Conservation (phyloP, 2,329 filamentous ascomycete species). For the Verticillium zaregamsianum region DNA sequence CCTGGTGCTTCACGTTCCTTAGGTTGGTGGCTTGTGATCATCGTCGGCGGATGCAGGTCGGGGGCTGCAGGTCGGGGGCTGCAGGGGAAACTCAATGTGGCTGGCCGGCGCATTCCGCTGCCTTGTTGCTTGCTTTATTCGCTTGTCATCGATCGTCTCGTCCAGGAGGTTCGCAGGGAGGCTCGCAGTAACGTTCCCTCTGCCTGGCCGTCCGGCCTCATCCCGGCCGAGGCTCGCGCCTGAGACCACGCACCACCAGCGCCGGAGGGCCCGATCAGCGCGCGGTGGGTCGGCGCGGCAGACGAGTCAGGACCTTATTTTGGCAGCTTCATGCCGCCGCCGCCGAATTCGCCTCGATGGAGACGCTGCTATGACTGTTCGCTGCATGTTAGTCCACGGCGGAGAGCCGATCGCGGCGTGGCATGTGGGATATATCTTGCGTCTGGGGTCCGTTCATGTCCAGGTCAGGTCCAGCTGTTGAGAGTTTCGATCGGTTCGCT, state of each 20-base stretch:
- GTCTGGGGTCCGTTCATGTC: background rate
- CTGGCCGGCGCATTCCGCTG: background rate
- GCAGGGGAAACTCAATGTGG: background rate
- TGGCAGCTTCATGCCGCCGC: background rate
- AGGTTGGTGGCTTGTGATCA: background rate
- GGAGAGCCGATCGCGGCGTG: background rate
- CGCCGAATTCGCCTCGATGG: background rate
- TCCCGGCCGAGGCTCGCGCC: background rate
- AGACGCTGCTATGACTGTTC: background rate
- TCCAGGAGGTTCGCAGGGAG: too few species aligned
- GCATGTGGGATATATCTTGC: background rate
- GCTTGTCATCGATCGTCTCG: background rate
- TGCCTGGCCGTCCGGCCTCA: background rate
- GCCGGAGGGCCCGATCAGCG: background rate
- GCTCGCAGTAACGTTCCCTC: background rate
- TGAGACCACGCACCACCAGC: background rate
- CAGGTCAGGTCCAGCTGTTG: background rate
- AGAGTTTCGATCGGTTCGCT: background rate
- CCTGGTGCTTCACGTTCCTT: too few species aligned
- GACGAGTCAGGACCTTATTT: background rate
- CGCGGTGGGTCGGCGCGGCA: background rate
- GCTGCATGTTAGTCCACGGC: background rate
- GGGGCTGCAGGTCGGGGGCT: background rate
- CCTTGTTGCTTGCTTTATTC: background rate
- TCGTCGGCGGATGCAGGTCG: background rate